Conservation (phyloP, 2,329 filamentous ascomycete species). For the Talaromyces marneffei region DNA sequence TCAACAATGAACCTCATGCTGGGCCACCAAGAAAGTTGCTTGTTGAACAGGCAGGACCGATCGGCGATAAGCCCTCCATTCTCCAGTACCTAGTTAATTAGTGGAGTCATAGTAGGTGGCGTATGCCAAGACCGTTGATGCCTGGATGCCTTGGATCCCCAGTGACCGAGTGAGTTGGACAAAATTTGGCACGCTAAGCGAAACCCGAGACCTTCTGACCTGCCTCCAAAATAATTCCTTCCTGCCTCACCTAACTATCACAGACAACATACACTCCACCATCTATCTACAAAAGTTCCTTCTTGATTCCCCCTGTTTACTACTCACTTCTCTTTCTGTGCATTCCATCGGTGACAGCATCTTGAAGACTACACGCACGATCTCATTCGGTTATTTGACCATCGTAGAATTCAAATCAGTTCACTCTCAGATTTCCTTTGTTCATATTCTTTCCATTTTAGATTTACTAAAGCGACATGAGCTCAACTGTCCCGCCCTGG, state of each 20-base stretch:
- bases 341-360: background rate
- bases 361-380: background rate
- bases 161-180: conserved; percentile 1
- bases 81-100: background rate
- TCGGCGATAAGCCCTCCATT: background rate
- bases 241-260: background rate
- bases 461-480: conserved; percentile 27
- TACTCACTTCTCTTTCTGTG: background rate
- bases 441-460: conserved; percentile 10
- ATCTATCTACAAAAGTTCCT: background rate
- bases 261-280: background rate
- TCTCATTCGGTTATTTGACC: background rate
- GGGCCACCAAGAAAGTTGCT: conserved; percentile 2
- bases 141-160: conserved; percentile 5
- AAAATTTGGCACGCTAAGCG: conserved; percentile 18
- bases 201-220: conserved; percentile 14
- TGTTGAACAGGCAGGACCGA: background rate
- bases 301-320: background rate
- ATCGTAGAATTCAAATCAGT: conserved; percentile 13
- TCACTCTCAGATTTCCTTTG: conserved; percentile 13
- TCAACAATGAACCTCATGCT: conserved; percentile 16
- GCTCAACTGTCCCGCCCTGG: conserved; percentile 36
- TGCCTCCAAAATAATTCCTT: background rate
- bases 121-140: conserved; percentile 9
- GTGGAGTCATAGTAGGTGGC: background rate